Base-by-base conservation (phyloP, 2,329 filamentous ascomycete species). In the Fusarium compactum region DNA sequence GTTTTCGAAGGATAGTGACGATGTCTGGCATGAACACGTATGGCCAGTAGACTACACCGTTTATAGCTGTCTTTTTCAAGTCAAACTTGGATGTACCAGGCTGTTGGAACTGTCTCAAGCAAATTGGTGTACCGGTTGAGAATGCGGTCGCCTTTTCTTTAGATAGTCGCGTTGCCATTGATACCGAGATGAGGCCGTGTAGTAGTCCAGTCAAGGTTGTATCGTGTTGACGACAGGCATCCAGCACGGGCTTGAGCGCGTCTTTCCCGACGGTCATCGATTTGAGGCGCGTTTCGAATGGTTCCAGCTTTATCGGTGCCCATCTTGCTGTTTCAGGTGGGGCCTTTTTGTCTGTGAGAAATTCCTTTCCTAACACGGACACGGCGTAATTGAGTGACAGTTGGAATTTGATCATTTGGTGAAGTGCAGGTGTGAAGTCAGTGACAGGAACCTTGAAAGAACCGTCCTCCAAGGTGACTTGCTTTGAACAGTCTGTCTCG, bases 121-220 rank as follows among this genome's bases (percentile, higher is more conserved):
- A 69, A 2, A 69, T n/a, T 2, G 67, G 67, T 1, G 67, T 69
- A 0, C 56, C 67, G 3, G 51, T 58, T 18, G 32, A 7, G 10
- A 69, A 66, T 2, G 51, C 67, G 3, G 32, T 20, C 22, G 66
- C 56, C 3, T 47, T 62, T 10, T n/a, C 16, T 24, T 58, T 30
- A 0, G 57, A 14, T 0, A 69, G n/a, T 5, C 61, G 62, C 2
- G 9, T 43, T 7, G 65, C 56, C 47, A 69, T 44, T 1, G 65
- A 69, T 2, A 69, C 56, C 0, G 47, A 47, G 2, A 54, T 24
- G 2, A 69, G 61, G 0, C 41, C 15, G 6, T 69, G 62, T 4
- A 66, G 10, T 1, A 69, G 61, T 0, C 48, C 61, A 0, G 67
- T 69, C 25, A 69, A 46, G 3, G 67, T 69, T 2, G 67, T 66